Percentiles rank a stretch among this genome's conserved stretches.
phyloP scores from a whole-genome alignment of 2,329 filamentous ascomycete species.

The Sporothrix inflata region DNA sequence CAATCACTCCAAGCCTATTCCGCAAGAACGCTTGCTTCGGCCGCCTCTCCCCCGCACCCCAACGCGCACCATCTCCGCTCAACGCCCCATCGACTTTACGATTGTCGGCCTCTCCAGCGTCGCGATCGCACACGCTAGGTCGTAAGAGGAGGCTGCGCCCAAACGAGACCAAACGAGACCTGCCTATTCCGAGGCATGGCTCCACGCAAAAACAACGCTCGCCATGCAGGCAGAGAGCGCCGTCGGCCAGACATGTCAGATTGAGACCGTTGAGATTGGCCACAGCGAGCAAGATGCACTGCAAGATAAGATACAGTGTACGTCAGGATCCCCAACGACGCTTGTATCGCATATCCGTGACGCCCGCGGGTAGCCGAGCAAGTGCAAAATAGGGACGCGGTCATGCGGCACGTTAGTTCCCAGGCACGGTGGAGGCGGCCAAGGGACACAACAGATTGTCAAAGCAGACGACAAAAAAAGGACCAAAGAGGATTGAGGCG shows the following conservation, averaged over 20 bases:
- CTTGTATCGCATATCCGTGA: neutral
- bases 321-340: neutral
- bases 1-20: neutral
- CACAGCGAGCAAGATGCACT: neutral
- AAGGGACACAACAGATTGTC: neutral
- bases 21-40: neutral
- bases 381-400: neutral
- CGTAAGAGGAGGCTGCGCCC: neutral
- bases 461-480: neutral
- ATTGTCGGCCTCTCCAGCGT: neutral
- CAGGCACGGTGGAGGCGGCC: neutral
- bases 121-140: neutral
- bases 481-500: neutral
- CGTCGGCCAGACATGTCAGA: neutral
- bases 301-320: neutral
- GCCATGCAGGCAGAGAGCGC: neutral
- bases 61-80: neutral
- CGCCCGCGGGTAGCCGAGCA: conserved; percentile 5
- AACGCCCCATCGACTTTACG: neutral
- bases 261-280: neutral
- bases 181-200: conserved; percentile 11
- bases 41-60: neutral
- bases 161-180: neutral
- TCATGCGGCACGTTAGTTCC: neutral
- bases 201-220: neutral